phyloP scores from a whole-genome alignment of 495 filamentous ascomycete species.

The Neurospora sp. region DNA sequence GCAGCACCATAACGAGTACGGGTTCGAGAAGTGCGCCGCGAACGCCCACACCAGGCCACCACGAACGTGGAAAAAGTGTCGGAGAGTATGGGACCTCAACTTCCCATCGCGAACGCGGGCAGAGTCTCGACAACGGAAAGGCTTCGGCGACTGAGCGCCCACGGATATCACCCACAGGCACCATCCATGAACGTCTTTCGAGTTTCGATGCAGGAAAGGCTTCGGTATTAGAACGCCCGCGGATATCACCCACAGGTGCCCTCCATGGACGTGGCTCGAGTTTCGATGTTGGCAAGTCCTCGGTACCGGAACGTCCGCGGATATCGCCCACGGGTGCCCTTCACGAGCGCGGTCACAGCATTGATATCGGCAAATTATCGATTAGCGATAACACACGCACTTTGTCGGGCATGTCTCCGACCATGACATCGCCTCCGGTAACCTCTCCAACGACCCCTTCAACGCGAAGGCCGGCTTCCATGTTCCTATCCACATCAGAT shows the following conservation, averaged over 20 bases:
- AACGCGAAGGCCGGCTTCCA: conserved; percentile 41
- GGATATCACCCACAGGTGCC: conserved; percentile 17
- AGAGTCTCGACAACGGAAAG: conserved; percentile 42
- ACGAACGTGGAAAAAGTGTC: conserved; percentile 41
- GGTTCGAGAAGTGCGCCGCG: conserved; percentile 1
- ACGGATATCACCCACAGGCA: conserved; percentile 18
- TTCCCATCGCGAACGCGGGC: conserved; percentile 32
- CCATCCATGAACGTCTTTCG: conserved; percentile 34
- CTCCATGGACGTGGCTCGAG: conserved; percentile 39
- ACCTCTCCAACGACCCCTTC: conserved; percentile 22
- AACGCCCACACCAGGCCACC: conserved; percentile 9
- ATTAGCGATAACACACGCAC: conserved; percentile 23
- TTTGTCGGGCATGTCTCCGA: conserved; percentile 20
- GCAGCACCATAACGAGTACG: conserved; percentile 13
- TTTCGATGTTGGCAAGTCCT: conserved; percentile 38
- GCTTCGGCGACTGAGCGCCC: conserved; percentile 29
- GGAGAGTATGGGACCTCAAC: conserved; percentile 15
- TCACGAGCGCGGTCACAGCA: conserved; percentile 39
- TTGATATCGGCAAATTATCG: conserved; percentile 41
- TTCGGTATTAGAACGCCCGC: conserved; percentile 26
- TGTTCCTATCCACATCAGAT: conserved; percentile 44
- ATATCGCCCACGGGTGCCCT: conserved; percentile 20
- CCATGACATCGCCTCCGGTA: not conserved
- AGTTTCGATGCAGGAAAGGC: conserved; percentile 41
- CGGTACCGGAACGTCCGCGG: conserved; percentile 23